Base-by-base conservation (phyloP, 441 rosid species). In the Corymbia calophylla region DNA sequence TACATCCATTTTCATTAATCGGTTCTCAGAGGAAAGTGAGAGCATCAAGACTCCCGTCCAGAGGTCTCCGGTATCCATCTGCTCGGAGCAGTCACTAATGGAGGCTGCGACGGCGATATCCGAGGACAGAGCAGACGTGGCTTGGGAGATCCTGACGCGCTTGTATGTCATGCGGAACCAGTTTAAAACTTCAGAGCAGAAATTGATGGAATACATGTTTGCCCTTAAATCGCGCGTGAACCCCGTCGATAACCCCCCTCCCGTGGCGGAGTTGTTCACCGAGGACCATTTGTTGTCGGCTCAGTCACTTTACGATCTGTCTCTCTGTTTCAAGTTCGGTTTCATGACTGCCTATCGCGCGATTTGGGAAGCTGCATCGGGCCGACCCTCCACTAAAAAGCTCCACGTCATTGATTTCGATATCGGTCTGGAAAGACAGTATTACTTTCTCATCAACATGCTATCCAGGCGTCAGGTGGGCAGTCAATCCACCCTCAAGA, bases 351-450 rank as follows among this genome's bases (percentile, higher is more conserved):
- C 99, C 15, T 95, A 97, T 92, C 93, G 91, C 70, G 98, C 98
- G 81, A 96, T 98, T 86, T 90, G 95, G 8, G 95, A 96, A 35
- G 94, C 96, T 12, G 90, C 94, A 9, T 87, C 90, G 62, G 97
- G 94, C 82, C 94, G 91, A 48, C 88, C 92, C 18, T 89, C 87
- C 14, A 58, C 88, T 47, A 88, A 88, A 84, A 93, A 91, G 39
- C 53, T 96, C 47, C 99, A 98, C 89, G 95, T 98, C 21, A 88
- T 98, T 70, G 99, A 97, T 93, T 96, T 98, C 88, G 96, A 96
- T 14, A 93, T 96, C 47, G 99, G 97, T 10, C 92, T 94, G 55
- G 99, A 98, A 48, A 94, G 95, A 6, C 99, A 94, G 82, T 98
- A 96, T 90, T 19, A 64, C 94, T 35, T 35, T 35, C 39, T 35